Evolutionary conservation across 768 basidiomycete genomes (phyloP).

Genomic region (Hirschioporus abietinus): DNA sequence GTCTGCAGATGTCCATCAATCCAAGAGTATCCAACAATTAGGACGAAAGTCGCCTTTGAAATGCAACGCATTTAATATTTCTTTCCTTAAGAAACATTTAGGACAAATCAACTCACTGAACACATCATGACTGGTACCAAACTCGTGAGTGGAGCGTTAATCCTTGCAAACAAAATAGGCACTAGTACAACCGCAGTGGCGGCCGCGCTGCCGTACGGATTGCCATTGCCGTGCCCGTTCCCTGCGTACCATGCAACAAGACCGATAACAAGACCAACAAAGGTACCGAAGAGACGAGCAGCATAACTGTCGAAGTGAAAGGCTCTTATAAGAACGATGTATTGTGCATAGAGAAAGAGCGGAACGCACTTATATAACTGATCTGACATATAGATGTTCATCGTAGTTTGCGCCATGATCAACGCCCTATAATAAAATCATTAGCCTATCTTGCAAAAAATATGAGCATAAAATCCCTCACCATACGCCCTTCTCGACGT

Average conservation of each 20-base stretch:
- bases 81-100: not conserved
- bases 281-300: slow-evolving; percentile 40
- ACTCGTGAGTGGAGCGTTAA: slow-evolving; percentile 39
- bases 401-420: slow-evolving; percentile 55
- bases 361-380: slow-evolving; percentile 43
- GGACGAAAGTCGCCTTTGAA: slow-evolving; percentile 33
- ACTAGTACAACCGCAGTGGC: slow-evolving; percentile 41
- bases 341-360: not conserved
- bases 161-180: slow-evolving; percentile 43
- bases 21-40: slow-evolving; percentile 54
- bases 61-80: slow-evolving; percentile 1
- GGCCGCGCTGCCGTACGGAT: slow-evolving; percentile 48
- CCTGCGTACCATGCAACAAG: slow-evolving; percentile 47
- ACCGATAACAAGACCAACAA: slow-evolving; percentile 36
- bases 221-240: slow-evolving; percentile 41
- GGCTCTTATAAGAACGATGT: not conserved
- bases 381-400: slow-evolving; percentile 53
- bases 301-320: slow-evolving; percentile 28
- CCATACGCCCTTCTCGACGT: slow-evolving; percentile 43
- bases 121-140: slow-evolving; percentile 32
- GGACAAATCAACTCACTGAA: slow-evolving; percentile 26
- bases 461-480: slow-evolving; percentile 13
- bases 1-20: slow-evolving; percentile 45
- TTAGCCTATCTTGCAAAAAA: not conserved
- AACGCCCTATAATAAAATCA: slow-evolving; percentile 35